Evolutionary conservation across 306 rosid species (phyloP).

Genomic region (Inga leiocalycina): DNA sequence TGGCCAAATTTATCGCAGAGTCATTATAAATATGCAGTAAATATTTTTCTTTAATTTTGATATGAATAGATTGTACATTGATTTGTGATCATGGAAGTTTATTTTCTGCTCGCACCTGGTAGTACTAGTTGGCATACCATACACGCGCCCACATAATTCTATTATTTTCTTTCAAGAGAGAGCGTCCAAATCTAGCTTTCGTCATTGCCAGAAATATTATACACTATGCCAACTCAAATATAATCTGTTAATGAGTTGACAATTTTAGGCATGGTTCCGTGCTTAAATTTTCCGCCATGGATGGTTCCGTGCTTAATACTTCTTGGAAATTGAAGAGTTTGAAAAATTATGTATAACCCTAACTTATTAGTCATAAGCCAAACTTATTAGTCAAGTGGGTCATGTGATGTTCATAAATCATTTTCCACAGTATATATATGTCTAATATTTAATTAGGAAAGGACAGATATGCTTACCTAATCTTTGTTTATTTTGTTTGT

Average conservation of each 20-base stretch:
- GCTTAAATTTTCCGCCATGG: too few species aligned
- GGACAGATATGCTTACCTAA: conserved; percentile 14
- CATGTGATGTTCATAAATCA: neutral
- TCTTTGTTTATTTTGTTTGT: neutral
- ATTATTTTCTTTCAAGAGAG: neutral
- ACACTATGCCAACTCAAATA: neutral
- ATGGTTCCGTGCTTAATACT: neutral
- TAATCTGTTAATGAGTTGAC: neutral
- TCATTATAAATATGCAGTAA: neutral
- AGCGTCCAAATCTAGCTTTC: neutral
- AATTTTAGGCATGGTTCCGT: neutral
- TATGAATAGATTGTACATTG: neutral
- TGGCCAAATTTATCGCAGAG: neutral
- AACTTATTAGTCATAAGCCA: neutral
- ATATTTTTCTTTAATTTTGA: neutral
- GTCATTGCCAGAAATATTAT: neutral
- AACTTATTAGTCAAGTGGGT: neutral
- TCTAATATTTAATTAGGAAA: neutral
- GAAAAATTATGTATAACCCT: neutral
- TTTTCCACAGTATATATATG: neutral
- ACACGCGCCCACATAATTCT: neutral
- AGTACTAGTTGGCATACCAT: neutral
- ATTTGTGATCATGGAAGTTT: neutral
- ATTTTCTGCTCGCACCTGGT: neutral
- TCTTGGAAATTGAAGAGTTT: neutral